Evolutionary conservation across 2,329 filamentous ascomycete genomes (phyloP).

Genomic region (Epichloe coenophiala): DNA sequence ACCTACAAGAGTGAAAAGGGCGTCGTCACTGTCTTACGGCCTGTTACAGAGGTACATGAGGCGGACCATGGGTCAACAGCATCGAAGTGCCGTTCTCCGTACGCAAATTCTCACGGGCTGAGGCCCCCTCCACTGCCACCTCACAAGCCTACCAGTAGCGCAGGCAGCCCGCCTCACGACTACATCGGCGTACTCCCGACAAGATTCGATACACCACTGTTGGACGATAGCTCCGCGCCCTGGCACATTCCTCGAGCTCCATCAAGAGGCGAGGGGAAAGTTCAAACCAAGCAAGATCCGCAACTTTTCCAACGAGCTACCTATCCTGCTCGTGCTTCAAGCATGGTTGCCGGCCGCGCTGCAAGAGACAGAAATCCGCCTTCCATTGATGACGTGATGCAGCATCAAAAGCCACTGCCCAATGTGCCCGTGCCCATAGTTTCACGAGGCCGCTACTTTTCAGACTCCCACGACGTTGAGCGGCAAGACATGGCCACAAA

Average conservation of each 20-base stretch:
- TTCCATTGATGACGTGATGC: constrained; percentile 13
- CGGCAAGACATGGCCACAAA: background rate
- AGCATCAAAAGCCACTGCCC: constrained; percentile 2
- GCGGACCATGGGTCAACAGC: background rate
- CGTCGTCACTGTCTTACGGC: constrained; percentile 22
- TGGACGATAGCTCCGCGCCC: constrained; percentile 10
- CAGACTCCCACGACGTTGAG: background rate
- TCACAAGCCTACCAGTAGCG: constrained; percentile 8
- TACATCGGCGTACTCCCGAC: constrained; percentile 13
- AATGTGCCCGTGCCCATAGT: background rate
- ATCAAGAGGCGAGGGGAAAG: constrained; percentile 1
- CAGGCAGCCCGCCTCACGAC: constrained; percentile 8
- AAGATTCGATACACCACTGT: constrained; percentile 9
- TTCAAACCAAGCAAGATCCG: background rate
- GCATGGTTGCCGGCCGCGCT: constrained; percentile 10
- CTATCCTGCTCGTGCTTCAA: constrained; percentile 15
- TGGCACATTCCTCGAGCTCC: constrained; percentile 6
- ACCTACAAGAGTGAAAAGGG: constrained; percentile 22
- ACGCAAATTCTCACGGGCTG: constrained; percentile 1
- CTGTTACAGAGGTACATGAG: constrained; percentile 15
- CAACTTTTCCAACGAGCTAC: constrained; percentile 7
- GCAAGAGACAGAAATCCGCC: constrained; percentile 2
- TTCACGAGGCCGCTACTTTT: background rate
- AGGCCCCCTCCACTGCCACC: background rate
- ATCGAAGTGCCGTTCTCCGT: background rate